Evolutionary conservation across 257 asterid species (phyloP), one percentile per base, ranked within the genome.

Genomic region (Solanum boliviense): DNA sequence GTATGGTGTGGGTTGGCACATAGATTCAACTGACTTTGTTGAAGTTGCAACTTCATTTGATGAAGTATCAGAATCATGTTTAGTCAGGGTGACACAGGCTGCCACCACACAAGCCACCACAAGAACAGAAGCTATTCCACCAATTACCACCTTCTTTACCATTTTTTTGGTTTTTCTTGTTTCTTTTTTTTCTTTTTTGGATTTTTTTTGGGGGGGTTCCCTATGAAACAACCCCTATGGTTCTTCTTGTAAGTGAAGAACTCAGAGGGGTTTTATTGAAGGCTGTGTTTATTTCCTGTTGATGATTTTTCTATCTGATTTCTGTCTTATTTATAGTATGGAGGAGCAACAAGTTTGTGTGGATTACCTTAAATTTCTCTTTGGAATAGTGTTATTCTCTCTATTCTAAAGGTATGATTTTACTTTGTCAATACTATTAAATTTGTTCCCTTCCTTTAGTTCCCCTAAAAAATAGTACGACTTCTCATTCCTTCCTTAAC

Each of bases 1-100:
- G 89, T 92, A 94, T 48, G 90, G 91, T 4, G 98, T 92, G 58
- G 93, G 91, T 46, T 92, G 85, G 85, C 98, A 94, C 41, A 95
- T 88, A 39, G 93, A 90, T 35, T 89, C 67, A 6, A 92, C 93
- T 1, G 95, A 92, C 88, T 92, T 95, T 13, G 86, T 87, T 8
- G 94, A 87, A 36, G 95, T 27, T 84, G 85, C 27, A 31, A 92
- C n/a, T 48, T 23, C 67, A 35, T 34, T 36, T 16, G 73, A 32
- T 18, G 89, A 34, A 1, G 84, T 1, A 1, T 60, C 32, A 1
- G n/a, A 38, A 34, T 68, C 86, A 5, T 65, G 36, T 60, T 41
- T 82, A 2, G 84, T 87, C 87, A 56, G 87, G 72, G 46, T 83
- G 4, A 91, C 87, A 4, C 93, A 46, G 16, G 92, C 93, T 3